Conservation (phyloP, 2,329 filamentous ascomycete genomes). For the Eutypa lata region DNA sequence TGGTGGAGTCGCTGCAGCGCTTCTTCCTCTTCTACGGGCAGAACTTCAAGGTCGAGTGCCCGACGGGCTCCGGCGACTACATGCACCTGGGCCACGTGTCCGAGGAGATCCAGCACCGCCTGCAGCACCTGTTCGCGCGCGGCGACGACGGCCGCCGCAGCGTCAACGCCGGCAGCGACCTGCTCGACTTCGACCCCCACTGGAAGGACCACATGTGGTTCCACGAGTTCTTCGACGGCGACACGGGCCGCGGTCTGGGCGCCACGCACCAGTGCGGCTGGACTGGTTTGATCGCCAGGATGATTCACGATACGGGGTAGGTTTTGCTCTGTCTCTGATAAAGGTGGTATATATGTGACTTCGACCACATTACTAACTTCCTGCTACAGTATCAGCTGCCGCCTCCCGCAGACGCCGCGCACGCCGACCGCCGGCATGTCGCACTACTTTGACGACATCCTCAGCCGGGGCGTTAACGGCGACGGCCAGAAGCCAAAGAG, state of each 20-base stretch:
- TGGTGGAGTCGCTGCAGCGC: slow-evolving; percentile 89
- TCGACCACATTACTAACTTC: slow-evolving; percentile 47
- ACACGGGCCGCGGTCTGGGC: slow-evolving; percentile 82
- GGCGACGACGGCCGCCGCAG: slow-evolving; percentile 83
- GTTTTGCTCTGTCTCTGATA: slow-evolving; percentile 26
- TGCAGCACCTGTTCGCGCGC: slow-evolving; percentile 86
- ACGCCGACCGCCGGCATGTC: slow-evolving; percentile 79
- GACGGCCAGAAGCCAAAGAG: slow-evolving; percentile 46
- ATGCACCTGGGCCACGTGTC: slow-evolving; percentile 96
- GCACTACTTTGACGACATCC: slow-evolving; percentile 94
- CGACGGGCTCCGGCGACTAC: slow-evolving; percentile 85
- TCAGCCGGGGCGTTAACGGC: slow-evolving; percentile 53
- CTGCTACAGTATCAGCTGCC: slow-evolving; percentile 69
- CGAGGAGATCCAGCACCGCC: slow-evolving; percentile 89
- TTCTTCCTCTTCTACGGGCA: slow-evolving; percentile 97
- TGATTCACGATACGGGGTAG: slow-evolving; percentile 97
- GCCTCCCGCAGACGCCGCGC: slow-evolving; percentile 87
- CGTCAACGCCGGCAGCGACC: slow-evolving; percentile 80
- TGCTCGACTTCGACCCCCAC: slow-evolving; percentile 84
- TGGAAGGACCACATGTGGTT: slow-evolving; percentile 97
- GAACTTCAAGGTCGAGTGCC: slow-evolving; percentile 85
- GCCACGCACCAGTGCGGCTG: slow-evolving; percentile 95
- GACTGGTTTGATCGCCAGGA: slow-evolving; percentile 91
- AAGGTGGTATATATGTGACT: not conserved
- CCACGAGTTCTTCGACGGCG: slow-evolving; percentile 96